phyloP scores from a whole-genome alignment of 371 early-diverging fungal genomes.

The Syncephalastrum contaminatum region DNA sequence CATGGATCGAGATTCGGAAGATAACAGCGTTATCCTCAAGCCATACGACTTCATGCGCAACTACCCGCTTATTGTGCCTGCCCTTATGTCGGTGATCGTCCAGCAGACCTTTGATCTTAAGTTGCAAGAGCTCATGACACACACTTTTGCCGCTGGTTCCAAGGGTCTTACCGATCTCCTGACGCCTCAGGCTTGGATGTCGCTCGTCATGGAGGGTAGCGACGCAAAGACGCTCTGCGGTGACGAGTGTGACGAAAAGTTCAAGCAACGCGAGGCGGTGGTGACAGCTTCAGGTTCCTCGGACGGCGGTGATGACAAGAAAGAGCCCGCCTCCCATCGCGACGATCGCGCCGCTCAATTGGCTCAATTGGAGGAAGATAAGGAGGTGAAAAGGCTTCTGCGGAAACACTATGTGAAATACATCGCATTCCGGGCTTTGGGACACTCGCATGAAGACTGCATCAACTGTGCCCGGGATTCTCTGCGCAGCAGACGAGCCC shows the following conservation, averaged over 20 bases:
- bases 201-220: background rate
- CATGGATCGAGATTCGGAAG: background rate
- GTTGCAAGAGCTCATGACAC: background rate
- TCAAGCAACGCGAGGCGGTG: background rate
- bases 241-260: background rate
- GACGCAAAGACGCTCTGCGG: background rate
- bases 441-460: conserved; percentile 6
- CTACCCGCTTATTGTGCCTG: conserved; percentile 22
- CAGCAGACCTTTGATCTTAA: conserved; percentile 28
- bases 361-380: background rate
- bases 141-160: background rate
- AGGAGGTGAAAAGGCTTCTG: background rate
- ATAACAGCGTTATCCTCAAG: background rate
- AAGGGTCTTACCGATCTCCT: too few relatives aligned
- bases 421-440: conserved; percentile 8
- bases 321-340: background rate
- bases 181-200: too few relatives aligned
- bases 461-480: too few relatives aligned
- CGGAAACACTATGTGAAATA: conserved; percentile 11
- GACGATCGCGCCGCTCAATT: too few relatives aligned
- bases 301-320: background rate
- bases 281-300: too few relatives aligned
- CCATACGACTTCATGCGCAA: conserved; percentile 6
- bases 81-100: conserved; percentile 27
- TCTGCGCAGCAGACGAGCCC: too few relatives aligned